Evolutionary conservation across 495 filamentous ascomycete species (phyloP), one percentile per base, ranked within the genome.

Genomic region (Xylaria flabelliformis): DNA sequence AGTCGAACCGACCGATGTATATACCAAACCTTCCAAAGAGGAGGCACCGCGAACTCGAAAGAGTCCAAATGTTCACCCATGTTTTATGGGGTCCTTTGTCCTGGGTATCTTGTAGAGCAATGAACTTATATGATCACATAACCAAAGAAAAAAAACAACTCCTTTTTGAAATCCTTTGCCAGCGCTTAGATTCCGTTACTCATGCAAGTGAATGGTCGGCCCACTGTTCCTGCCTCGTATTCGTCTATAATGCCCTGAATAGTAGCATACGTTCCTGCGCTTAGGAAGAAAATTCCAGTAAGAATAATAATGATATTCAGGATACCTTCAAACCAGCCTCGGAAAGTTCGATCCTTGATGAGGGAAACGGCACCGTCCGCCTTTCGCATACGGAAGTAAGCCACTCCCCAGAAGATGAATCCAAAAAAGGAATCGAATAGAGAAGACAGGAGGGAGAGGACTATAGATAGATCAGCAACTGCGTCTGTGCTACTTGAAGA

Each of bases 341-440:
- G 86, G 41, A 90, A 72, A 32, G 89, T 89, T 48, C 88, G 83
- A 0, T 84, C 81, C 75, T 84, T 89, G 34, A 88, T 86, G 66
- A 92, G 91, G 0, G 81, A 80, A 3, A 88, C 82, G 3, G 90
- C 88, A 72, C 91, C 85, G 69, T 95, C 92, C 0, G 86, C 90
- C 53, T 82, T 79, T 19, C 93, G 85, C 94, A 97, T 94, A 41
- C 92, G 89, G 72, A 96, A 85, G 78, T 96, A 97, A 1, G 94
- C 94, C 5, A 93, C 88, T 39, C 93, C 94, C 94, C 94, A 97
- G 86, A 96, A 97, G 76, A 97, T 95, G 82, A 95, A 97, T 21
- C 94, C 94, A 72, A 97, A 97, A 83, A 96, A 97, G 32, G 91
- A 94, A 80, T 97, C 94, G 75, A 97, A 97, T 17, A 97, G 87